Conservation (phyloP, 23 red algal species). For the Cyanidioschyzon merolae region DNA sequence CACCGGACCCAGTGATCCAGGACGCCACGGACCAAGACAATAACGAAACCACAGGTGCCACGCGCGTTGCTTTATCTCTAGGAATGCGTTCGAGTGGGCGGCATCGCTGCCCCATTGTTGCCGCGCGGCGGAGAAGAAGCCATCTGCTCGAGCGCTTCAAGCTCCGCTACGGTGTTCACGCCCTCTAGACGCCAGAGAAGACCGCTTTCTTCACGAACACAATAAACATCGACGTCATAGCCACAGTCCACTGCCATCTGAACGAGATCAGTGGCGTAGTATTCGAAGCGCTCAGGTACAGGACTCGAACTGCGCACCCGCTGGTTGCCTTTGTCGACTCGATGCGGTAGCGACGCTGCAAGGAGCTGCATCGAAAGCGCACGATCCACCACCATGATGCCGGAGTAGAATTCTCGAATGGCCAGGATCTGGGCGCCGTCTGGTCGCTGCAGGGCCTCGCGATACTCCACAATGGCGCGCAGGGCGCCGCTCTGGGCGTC, state of each 20-base stretch:
- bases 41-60: no score
- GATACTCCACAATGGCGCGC: neutral
- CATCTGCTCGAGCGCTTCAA: constrained; percentile 48
- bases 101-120: no score
- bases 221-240: constrained; percentile 27
- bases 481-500: constrained; percentile 51
- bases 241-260: constrained; percentile 30
- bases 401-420: constrained; percentile 78
- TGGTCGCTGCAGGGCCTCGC: neutral
- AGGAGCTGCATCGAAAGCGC: neutral
- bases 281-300: constrained; percentile 38
- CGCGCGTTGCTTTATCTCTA: no score
- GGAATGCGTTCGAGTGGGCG: no score
- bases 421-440: constrained; percentile 41
- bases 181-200: constrained; percentile 85
- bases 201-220: constrained; percentile 15
- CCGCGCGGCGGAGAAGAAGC: no score
- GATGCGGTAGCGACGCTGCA: constrained; percentile 31
- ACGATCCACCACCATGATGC: constrained; percentile 64
- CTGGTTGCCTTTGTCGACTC: neutral
- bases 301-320: neutral
- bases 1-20: no score
- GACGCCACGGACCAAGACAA: no score
- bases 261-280: constrained; percentile 91
- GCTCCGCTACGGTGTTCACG: constrained; percentile 85